Evolutionary conservation across 2,329 filamentous ascomycete species (phyloP).

Genomic region (Arthrinium phaeospermum): DNA sequence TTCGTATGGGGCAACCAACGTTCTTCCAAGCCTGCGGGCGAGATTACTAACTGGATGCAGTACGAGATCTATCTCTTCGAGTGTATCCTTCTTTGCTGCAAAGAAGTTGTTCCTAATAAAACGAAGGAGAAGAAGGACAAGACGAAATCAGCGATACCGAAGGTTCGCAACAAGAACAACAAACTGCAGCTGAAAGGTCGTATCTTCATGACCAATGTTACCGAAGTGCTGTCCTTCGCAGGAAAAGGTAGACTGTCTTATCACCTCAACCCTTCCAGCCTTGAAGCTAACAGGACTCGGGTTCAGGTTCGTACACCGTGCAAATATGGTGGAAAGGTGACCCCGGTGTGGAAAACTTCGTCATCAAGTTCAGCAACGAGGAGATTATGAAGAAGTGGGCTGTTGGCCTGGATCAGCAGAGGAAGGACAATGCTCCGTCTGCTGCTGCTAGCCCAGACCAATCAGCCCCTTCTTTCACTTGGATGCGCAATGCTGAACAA

Average conservation of each 20-base stretch:
- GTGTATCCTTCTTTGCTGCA: constrained; percentile 93
- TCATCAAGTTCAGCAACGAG: constrained; percentile 91
- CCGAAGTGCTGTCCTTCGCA: constrained; percentile 84
- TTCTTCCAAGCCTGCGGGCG: not conserved
- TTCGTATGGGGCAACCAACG: constrained; percentile 60
- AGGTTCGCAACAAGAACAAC: constrained; percentile 67
- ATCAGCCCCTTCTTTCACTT: constrained; percentile 75
- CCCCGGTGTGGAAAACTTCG: constrained; percentile 92
- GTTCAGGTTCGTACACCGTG: constrained; percentile 83
- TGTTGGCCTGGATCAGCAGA: constrained; percentile 76
- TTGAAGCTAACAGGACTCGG: constrained; percentile 35
- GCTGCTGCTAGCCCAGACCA: constrained; percentile 54
- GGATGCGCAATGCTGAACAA: constrained; percentile 70
- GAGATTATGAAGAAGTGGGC: constrained; percentile 95
- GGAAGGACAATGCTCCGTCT: constrained; percentile 64
- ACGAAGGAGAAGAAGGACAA: constrained; percentile 77
- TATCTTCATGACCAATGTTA: constrained; percentile 99
- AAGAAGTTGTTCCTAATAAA: constrained; percentile 88
- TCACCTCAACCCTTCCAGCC: constrained; percentile 5
- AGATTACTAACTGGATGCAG: constrained; percentile 55
- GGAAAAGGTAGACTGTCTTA: constrained; percentile 74
- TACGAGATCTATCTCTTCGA: constrained; percentile 99
- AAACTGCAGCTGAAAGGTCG: constrained; percentile 94
- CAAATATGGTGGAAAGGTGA: constrained; percentile 99
- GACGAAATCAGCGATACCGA: constrained; percentile 61